These are phyloP conservation scores for Penicillium thymicola DNA, from an alignment of 2,329 filamentous ascomycete genomes.

Conservation along the genomic window DNA sequence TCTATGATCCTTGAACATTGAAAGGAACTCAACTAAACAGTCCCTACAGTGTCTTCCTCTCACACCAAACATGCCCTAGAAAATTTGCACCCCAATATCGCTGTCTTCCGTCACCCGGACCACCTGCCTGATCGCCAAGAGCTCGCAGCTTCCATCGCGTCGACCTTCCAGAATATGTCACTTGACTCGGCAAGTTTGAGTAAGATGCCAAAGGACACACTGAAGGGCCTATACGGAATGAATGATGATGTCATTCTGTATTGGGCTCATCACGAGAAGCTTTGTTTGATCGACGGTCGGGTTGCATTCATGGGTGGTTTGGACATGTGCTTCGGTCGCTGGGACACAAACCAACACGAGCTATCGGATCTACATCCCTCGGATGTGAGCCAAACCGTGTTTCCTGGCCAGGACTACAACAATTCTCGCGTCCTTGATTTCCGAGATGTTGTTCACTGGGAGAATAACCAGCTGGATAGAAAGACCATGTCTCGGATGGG, in stretches of 20 bases:
- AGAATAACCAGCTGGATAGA: constrained; percentile 82
- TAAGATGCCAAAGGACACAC: constrained; percentile 66
- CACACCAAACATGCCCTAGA: constrained; percentile 81
- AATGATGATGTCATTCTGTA: constrained; percentile 78
- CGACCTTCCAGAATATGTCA: constrained; percentile 55
- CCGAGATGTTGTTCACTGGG: constrained; percentile 70
- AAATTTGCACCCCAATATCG: constrained; percentile 74
- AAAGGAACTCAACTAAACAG: background rate
- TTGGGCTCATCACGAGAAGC: constrained; percentile 93
- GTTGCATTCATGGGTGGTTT: constrained; percentile 88
- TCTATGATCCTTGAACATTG: constrained; percentile 29
- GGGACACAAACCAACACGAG: constrained; percentile 82
- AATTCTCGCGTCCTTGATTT: constrained; percentile 84
- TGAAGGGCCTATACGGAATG: constrained; percentile 78
- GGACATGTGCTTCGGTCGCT: constrained; percentile 83
- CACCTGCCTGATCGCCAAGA: constrained; percentile 73
- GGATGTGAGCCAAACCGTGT: constrained; percentile 71
- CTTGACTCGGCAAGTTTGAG: constrained; percentile 55
- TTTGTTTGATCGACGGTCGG: constrained; percentile 75
- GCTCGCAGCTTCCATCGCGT: constrained; percentile 56
- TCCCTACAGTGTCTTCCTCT: constrained; percentile 55
- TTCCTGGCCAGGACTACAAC: constrained; percentile 90
- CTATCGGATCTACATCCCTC: constrained; percentile 81
- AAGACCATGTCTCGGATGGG: constrained; percentile 81
- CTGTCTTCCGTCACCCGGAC: constrained; percentile 86